Conservation (phyloP, 306 rosid species). For the Inga oerstediana region DNA sequence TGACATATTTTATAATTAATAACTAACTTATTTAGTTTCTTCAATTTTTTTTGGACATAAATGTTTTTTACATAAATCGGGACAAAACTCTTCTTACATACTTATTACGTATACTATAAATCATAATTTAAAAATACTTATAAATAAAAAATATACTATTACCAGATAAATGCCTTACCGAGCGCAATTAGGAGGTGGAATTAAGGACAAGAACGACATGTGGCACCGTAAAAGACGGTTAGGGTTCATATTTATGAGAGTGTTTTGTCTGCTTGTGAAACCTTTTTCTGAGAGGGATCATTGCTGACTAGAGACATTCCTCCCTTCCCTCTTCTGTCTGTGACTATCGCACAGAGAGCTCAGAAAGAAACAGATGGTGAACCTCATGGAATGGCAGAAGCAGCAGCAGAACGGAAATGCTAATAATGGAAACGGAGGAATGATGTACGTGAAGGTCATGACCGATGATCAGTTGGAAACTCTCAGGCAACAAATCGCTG, state of each 20-base stretch:
- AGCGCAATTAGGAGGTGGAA: neutral
- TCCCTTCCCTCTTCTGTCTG: neutral
- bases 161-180: no score
- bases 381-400: constrained; percentile 72
- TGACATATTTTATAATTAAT: no score
- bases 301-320: constrained; percentile 3
- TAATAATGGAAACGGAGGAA: constrained; percentile 41
- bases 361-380: constrained; percentile 26
- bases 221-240: constrained; percentile 10
- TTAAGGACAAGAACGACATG: neutral
- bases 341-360: neutral
- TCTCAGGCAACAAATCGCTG: constrained; percentile 82
- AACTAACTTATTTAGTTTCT: no score
- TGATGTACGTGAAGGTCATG: constrained; percentile 84
- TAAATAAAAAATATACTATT: no score
- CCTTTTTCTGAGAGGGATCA: neutral
- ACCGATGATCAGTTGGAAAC: constrained; percentile 95
- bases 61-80: no score
- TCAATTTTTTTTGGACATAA: no score
- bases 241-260: constrained; percentile 2
- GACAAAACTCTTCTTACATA: no score
- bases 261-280: constrained; percentile 6
- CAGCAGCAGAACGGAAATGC: constrained; percentile 36
- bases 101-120: no score
- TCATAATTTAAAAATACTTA: no score